Percentiles rank a stretch among this genome's conserved stretches.
These are phyloP conservation scores for Diaporthe ilicicola DNA, from an alignment of 2,329 filamentous ascomycete genomes.

Conservation along the genomic window DNA sequence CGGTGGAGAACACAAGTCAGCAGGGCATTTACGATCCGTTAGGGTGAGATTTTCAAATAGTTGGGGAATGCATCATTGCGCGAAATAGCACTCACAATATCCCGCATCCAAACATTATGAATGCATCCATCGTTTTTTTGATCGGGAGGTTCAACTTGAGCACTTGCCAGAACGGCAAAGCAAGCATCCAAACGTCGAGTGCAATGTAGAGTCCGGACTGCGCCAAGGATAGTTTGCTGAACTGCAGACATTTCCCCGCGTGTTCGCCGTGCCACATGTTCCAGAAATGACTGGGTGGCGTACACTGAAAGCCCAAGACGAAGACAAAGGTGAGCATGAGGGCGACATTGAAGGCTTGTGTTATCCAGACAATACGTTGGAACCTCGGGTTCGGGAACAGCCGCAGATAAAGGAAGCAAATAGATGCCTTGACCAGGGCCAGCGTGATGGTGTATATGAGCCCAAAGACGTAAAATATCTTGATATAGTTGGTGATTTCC, in stretches of 20 bases:
- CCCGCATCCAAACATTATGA: slow-evolving; percentile 18
- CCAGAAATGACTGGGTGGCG: slow-evolving; percentile 33
- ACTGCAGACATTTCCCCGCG: background rate
- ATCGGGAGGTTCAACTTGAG: background rate
- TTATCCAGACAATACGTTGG: slow-evolving; percentile 18
- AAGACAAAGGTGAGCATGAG: slow-evolving; percentile 31
- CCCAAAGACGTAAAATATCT: slow-evolving; percentile 38
- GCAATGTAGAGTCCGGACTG: background rate
- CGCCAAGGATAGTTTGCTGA: background rate
- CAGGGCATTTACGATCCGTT: accelerated
- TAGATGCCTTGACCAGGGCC: slow-evolving; percentile 6
- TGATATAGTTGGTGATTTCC: slow-evolving; percentile 29
- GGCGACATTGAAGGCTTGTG: slow-evolving; percentile 26
- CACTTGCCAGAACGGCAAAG: slow-evolving; percentile 18
- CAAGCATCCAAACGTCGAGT: slow-evolving; percentile 27
- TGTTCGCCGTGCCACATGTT: slow-evolving; percentile 31
- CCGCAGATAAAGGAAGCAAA: slow-evolving; percentile 24
- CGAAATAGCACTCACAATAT: slow-evolving; percentile 7
- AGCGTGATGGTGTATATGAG: slow-evolving; percentile 30
- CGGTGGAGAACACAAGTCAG: background rate
- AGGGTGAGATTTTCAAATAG: background rate
- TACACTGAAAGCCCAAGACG: slow-evolving; percentile 31
- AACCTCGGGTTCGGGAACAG: slow-evolving; percentile 8
- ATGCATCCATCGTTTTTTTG: slow-evolving; percentile 1
- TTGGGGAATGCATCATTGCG: background rate